Conservation (phyloP, 805 yeast genomes). For the Kurtzmaniella fragi region DNA sequence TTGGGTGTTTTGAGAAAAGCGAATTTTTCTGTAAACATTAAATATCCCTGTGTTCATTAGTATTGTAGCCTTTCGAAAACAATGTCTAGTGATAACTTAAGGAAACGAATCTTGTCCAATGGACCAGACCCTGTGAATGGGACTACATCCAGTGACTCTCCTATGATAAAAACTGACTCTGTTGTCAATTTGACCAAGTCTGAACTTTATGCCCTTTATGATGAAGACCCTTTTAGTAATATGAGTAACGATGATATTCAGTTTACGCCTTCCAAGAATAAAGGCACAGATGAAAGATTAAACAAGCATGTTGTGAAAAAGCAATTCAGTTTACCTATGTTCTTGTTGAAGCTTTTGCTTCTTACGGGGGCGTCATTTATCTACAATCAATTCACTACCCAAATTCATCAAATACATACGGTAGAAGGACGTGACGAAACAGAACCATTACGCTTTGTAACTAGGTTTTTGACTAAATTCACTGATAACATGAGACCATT, state of each 20-base stretch:
- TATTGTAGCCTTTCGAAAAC: neutral
- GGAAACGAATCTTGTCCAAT: constrained; percentile 1
- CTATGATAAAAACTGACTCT: constrained; percentile 33
- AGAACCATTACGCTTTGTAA: constrained; percentile 36
- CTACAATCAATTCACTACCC: constrained; percentile 49
- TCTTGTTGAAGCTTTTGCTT: constrained; percentile 14
- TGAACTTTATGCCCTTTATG: constrained; percentile 46
- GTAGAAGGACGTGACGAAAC: constrained; percentile 32
- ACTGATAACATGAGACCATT: constrained; percentile 18
- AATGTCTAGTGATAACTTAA: constrained; percentile 3
- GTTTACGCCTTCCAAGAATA: constrained; percentile 1
- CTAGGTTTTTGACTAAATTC: constrained; percentile 20
- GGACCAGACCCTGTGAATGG: neutral
- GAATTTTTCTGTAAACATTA: too few species aligned
- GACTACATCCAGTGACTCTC: constrained; percentile 1
- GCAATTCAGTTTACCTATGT: neutral
- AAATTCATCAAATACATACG: constrained; percentile 47
- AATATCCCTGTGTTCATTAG: neutral
- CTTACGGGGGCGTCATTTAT: constrained; percentile 45
- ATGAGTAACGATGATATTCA: constrained; percentile 19
- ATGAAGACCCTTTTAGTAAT: constrained; percentile 36
- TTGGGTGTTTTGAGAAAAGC: neutral
- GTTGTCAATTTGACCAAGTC: constrained; percentile 47
- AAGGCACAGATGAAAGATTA: constrained; percentile 2
- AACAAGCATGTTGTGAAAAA: neutral